A percentile compares a stretch with the other conserved stretches of the same genome.
Conservation (phyloP, 257 asterid genomes). For the Gentiana dahurica region DNA sequence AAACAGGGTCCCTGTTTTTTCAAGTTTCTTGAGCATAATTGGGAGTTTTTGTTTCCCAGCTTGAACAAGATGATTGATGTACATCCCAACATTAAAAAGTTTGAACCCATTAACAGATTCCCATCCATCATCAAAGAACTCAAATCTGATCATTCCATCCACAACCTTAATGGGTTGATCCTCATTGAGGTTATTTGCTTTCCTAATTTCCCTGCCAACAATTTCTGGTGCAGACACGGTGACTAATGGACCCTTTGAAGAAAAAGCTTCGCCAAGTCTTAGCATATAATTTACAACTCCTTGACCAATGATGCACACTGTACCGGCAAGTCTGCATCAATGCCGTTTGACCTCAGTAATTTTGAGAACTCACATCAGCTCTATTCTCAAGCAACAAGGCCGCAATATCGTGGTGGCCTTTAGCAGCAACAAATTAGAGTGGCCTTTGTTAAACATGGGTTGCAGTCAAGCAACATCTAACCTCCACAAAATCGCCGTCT, state of each 20-base stretch:
- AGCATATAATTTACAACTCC: constrained; percentile 79
- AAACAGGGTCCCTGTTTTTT: constrained; percentile 15
- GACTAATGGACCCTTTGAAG: constrained; percentile 39
- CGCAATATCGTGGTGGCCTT: no score
- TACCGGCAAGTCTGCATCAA: no score
- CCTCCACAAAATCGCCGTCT: no score
- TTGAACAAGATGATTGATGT: no score
- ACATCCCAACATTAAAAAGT: no score
- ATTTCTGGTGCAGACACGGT: constrained; percentile 51
- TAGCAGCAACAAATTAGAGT: no score
- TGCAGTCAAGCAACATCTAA: no score
- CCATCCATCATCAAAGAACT: constrained; percentile 65
- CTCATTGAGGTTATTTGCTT: constrained; percentile 25
- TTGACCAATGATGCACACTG: constrained; percentile 59
- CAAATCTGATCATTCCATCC: constrained; percentile 52
- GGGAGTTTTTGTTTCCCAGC: constrained; percentile 35
- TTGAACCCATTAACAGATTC: constrained; percentile 6
- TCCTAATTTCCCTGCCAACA: constrained; percentile 37
- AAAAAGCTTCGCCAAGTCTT: constrained; percentile 53
- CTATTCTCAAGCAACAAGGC: no score
- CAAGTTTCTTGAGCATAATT: constrained; percentile 28
- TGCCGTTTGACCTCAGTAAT: no score
- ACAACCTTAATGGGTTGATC: constrained; percentile 37
- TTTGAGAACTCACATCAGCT: no score
- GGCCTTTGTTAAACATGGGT: no score